Evolutionary conservation across 306 rosid species (phyloP).

Genomic region (Trifolium pratense): DNA sequence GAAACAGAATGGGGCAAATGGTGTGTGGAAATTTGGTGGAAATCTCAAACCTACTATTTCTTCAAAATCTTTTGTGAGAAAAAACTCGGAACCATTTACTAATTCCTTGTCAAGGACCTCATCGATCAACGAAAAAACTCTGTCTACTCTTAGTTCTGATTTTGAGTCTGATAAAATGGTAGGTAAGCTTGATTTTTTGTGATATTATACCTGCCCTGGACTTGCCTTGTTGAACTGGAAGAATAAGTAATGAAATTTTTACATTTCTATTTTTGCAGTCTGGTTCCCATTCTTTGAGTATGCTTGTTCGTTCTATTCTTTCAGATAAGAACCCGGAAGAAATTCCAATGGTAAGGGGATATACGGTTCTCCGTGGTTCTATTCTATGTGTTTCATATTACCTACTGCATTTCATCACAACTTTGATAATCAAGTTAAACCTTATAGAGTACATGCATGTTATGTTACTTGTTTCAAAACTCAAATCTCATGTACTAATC

Average conservation of each 20-base stretch:
- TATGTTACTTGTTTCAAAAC: background rate
- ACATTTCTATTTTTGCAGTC: slow-evolving; percentile 54
- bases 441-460: background rate
- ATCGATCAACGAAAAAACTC: slow-evolving; percentile 67
- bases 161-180: slow-evolving; percentile 79
- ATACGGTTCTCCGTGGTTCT: background rate
- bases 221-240: slow-evolving; percentile 35
- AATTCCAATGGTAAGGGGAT: slow-evolving; percentile 72
- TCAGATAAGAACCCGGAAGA: slow-evolving; percentile 92
- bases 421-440: background rate
- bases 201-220: slow-evolving; percentile 27
- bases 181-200: slow-evolving; percentile 53
- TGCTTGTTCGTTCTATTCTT: slow-evolving; percentile 70
- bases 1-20: slow-evolving; percentile 80
- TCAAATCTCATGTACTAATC: background rate
- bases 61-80: slow-evolving; percentile 73
- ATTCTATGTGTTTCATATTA: slow-evolving; percentile 18
- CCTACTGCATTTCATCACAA: slow-evolving; percentile 27
- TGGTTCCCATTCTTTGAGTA: slow-evolving; percentile 66
- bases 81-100: slow-evolving; percentile 84
- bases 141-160: slow-evolving; percentile 48
- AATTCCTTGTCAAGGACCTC: slow-evolving; percentile 78
- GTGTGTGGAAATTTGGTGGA: slow-evolving; percentile 92
- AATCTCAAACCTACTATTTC: slow-evolving; percentile 64
- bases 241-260: slow-evolving; percentile 19